Evolutionary conservation across 2,329 filamentous ascomycete genomes (phyloP), one percentile per base, ranked within the genome.

Genomic region (Plenodomus biglobosus): DNA sequence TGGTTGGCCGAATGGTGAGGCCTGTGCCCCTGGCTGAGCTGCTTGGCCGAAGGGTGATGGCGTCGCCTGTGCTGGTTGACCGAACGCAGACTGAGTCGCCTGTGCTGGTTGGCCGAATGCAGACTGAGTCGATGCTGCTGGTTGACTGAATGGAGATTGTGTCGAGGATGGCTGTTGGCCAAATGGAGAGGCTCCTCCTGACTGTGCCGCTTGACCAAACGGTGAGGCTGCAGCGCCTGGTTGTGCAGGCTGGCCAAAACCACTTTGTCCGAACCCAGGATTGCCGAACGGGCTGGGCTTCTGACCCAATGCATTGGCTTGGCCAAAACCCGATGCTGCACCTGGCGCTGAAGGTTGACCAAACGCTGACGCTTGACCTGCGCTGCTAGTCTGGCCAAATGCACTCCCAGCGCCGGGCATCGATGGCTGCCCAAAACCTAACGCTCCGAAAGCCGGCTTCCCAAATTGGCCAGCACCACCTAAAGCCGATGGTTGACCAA

Each of bases 171-270:
- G 48, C 48, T 59, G 55, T 32, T 64, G 63, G 17, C 56, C 50
- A 55, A 76, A 65, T 8, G 64, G 59, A 43, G 68, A 61, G 46
- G 60, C 37, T 10, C 58, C 55, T 16, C 58, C 55, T 16, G 66
- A 55, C 46, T 73, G 71, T 3, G 75, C 47, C 49, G 58, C 52
- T 38, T 61, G 61, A 10, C 54, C 46, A 54, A 75, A 66, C 18
- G 67, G 62, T 47, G 70, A 64, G 44, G 61, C 42, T 35, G 38
- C 41, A 22, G 64, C 48, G 15, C 64, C 60, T 34, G 70, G 62
- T 44, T 75, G 73, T 7, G 77, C 70, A 10, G 74, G 59, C 46
- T 79, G 73, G 1, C 76, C 73, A 44, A 79, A 78, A 0, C 73
- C 58, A 50, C 58, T 68, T 42, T 66, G 56, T 2, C 65, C 63